Evolutionary conservation across 2,329 filamentous ascomycete genomes (phyloP).

Genomic region (Xylaria sp.): DNA sequence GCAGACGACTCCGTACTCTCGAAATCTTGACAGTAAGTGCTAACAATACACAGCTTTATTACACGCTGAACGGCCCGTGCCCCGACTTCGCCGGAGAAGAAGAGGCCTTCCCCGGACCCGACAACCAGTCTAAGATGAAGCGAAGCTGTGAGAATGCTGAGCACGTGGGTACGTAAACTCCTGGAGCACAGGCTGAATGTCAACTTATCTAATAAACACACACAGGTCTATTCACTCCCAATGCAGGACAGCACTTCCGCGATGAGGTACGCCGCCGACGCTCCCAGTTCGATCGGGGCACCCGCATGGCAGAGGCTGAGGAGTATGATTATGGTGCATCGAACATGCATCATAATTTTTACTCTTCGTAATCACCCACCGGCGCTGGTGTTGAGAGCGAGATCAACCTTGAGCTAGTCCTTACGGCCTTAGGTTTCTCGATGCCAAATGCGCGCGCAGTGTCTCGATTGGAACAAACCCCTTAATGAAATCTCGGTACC

Average conservation of each 20-base stretch:
- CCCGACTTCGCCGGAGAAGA: slow-evolving; percentile 60
- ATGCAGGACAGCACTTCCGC: slow-evolving; percentile 65
- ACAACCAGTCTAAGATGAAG: slow-evolving; percentile 84
- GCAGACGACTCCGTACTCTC: neutral
- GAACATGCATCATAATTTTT: slow-evolving; percentile 35
- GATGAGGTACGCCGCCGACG: slow-evolving; percentile 71
- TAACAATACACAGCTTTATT: slow-evolving; percentile 43
- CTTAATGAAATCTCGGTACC: neutral
- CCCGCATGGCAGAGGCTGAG: slow-evolving; percentile 62
- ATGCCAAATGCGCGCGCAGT: slow-evolving; percentile 3
- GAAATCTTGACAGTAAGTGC: neutral
- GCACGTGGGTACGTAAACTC: slow-evolving; percentile 61
- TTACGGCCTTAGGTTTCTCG: slow-evolving; percentile 5
- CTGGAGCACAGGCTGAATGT: too few relatives aligned
- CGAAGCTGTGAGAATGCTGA: slow-evolving; percentile 82
- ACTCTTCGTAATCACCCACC: slow-evolving; percentile 26
- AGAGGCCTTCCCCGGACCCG: slow-evolving; percentile 68
- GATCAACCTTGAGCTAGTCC: slow-evolving; percentile 4
- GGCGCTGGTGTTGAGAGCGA: slow-evolving; percentile 8
- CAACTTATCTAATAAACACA: slow-evolving; percentile 11
- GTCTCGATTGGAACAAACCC: slow-evolving; percentile 7
- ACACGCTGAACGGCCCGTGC: slow-evolving; percentile 43
- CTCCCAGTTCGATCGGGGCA: slow-evolving; percentile 78
- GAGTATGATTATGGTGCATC: slow-evolving; percentile 50
- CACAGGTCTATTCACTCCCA: slow-evolving; percentile 72